A percentile compares a stretch with the other conserved stretches of the same genome.
Evolutionary conservation across 495 filamentous ascomycete species (phyloP).

Genomic region (Amorphotheca resinae): DNA sequence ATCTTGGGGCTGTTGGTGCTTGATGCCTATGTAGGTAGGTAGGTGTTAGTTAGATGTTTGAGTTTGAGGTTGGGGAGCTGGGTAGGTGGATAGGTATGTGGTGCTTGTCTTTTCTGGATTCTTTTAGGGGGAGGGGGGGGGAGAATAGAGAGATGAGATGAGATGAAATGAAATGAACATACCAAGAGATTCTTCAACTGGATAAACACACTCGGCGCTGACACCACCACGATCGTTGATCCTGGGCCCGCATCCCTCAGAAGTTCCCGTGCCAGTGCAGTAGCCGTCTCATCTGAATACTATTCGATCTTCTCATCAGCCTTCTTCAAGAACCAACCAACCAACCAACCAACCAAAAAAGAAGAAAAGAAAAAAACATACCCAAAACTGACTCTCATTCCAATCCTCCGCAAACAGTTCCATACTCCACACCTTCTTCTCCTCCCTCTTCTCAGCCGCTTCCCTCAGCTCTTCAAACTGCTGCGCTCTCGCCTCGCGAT

Average conservation of each 20-base stretch:
- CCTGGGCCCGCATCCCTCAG: constrained; percentile 40
- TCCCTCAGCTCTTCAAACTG: constrained; percentile 50
- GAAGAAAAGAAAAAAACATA: constrained; percentile 21
- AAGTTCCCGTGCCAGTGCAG: constrained; percentile 44
- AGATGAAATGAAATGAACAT: constrained; percentile 13
- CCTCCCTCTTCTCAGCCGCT: constrained; percentile 25
- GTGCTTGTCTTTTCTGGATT: no score
- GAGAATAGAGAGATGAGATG: constrained; percentile 8
- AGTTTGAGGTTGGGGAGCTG: no score
- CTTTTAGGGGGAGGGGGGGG: no score
- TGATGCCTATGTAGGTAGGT: no score
- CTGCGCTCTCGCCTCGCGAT: constrained; percentile 47
- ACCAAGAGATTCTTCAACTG: constrained; percentile 57
- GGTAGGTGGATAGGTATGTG: no score
- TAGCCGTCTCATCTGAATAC: constrained; percentile 63
- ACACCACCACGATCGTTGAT: constrained; percentile 52
- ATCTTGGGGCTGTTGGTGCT: constrained; percentile 35
- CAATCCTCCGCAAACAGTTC: constrained; percentile 67
- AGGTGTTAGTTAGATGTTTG: no score
- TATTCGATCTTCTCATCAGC: no score
- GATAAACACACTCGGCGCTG: constrained; percentile 65
- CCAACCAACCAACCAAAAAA: no score
- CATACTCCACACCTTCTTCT: constrained; percentile 39
- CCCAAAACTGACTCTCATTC: constrained; percentile 74
- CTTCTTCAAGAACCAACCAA: no score